phyloP scores from a whole-genome alignment of 2,329 filamentous ascomycete genomes.

The Arachnopeziza araneosa region DNA sequence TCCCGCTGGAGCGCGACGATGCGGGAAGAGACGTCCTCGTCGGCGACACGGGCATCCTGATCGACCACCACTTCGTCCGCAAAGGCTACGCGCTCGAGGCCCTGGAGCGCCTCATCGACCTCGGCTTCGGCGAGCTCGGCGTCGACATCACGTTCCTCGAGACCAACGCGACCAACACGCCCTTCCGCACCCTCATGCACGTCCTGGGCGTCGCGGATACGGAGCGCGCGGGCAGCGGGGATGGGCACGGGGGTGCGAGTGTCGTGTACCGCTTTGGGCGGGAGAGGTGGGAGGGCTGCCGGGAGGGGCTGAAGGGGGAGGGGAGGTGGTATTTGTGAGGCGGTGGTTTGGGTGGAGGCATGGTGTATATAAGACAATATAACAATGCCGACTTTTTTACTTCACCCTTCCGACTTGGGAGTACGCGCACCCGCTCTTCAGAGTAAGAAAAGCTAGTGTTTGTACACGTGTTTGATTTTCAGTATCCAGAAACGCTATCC shows the following conservation, averaged over 20 bases:
- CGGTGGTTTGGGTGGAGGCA: too few relatives aligned
- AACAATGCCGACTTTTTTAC: too few relatives aligned
- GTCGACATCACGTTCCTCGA: slow-evolving; percentile 17
- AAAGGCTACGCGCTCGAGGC: slow-evolving; percentile 22
- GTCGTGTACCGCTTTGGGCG: slow-evolving; percentile 4
- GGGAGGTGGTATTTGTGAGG: slow-evolving; percentile 12
- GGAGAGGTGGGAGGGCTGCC: slow-evolving; percentile 13
- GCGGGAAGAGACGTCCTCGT: background rate
- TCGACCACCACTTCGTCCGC: slow-evolving; percentile 20
- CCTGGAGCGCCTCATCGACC: slow-evolving; percentile 19
- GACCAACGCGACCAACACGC: slow-evolving; percentile 11
- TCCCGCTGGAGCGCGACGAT: background rate
- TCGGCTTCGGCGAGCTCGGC: slow-evolving; percentile 17
- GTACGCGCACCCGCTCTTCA: too few relatives aligned
- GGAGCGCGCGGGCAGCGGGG: background rate
- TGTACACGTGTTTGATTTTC: too few relatives aligned
- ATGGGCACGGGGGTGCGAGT: slow-evolving; percentile 1
- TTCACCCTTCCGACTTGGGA: too few relatives aligned
- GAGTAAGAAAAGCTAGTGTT: too few relatives aligned
- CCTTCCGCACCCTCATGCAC: slow-evolving; percentile 9
- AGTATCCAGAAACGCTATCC: too few relatives aligned
- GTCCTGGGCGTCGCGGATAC: slow-evolving; percentile 1
- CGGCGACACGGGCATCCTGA: slow-evolving; percentile 15
- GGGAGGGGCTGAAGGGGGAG: slow-evolving; percentile 7
- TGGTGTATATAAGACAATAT: too few relatives aligned